Conservation (phyloP, 148 eudicot genomes). For the Spergularia marina region DNA sequence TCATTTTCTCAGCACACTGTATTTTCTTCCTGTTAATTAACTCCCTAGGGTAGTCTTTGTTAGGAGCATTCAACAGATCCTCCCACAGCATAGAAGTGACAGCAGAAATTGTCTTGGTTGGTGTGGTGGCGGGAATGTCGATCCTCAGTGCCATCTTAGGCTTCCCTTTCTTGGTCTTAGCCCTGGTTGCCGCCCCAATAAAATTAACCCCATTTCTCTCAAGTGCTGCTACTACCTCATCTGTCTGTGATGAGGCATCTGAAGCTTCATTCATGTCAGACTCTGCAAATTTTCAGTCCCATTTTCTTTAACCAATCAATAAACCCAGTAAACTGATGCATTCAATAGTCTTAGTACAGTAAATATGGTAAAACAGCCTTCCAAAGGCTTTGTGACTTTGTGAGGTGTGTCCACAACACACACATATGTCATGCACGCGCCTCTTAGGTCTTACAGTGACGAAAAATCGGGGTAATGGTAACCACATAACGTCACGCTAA, state of each 20-base stretch:
- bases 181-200: conserved; percentile 39
- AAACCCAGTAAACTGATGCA: not conserved
- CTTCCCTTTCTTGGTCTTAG: conserved; percentile 66
- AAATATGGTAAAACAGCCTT: not conserved
- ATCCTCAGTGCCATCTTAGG: conserved; percentile 66
- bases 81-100: conserved; percentile 80
- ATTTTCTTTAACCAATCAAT: conserved; percentile 9
- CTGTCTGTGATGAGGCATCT: conserved; percentile 47
- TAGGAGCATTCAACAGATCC: conserved; percentile 65
- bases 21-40: conserved; percentile 70
- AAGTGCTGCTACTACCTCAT: conserved; percentile 70
- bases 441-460: not conserved
- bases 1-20: conserved; percentile 89
- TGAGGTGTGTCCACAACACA: too few species aligned
- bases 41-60: conserved; percentile 58
- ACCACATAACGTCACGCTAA: too few species aligned
- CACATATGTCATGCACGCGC: not conserved
- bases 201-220: conserved; percentile 69
- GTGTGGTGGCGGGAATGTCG: conserved; percentile 66
- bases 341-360: not conserved
- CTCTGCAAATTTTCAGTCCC: conserved; percentile 39
- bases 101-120: conserved; percentile 62
- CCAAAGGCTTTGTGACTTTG: too few species aligned
- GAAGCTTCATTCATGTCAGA: conserved; percentile 42
- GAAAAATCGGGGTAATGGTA: not conserved